Conservation (phyloP, 169 alveolate genomes). For the Plasmodium adleri region DNA sequence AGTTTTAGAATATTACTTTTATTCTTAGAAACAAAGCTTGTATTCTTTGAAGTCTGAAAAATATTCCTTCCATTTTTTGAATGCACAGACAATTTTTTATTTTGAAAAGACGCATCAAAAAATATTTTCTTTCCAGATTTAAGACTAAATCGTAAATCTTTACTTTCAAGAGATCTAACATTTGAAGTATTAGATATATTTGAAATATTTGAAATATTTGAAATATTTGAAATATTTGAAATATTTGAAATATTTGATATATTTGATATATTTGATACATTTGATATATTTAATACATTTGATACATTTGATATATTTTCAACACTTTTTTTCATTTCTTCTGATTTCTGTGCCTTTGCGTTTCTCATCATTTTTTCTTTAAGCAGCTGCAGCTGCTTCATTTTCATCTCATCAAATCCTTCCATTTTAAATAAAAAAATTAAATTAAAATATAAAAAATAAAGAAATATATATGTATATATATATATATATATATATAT, state of each 20-base stretch:
- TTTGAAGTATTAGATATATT: constrained; percentile 4
- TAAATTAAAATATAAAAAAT: background rate
- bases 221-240: no score
- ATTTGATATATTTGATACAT: no score
- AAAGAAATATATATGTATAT: background rate
- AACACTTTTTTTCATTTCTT: constrained; percentile 57
- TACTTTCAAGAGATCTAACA: constrained; percentile 55
- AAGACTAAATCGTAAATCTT: constrained; percentile 40
- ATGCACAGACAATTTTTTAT: constrained; percentile 29
- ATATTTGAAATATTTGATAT: constrained; percentile 17
- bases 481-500: background rate
- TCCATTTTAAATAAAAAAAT: constrained; percentile 23
- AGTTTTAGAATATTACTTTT: constrained; percentile 19
- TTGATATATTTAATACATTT: no score
- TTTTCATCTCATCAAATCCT: constrained; percentile 61
- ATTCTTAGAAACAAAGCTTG: constrained; percentile 21
- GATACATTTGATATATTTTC: constrained; percentile 5
- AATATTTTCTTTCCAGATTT: constrained; percentile 58
- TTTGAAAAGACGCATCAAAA: constrained; percentile 46
- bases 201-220: background rate
- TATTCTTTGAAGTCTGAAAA: constrained; percentile 37
- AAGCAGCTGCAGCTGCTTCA: constrained; percentile 75
- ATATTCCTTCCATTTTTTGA: constrained; percentile 24
- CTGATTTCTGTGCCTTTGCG: constrained; percentile 68
- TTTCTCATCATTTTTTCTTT: constrained; percentile 75